These are phyloP conservation scores for Platanus orientalis DNA, from an alignment of 164 flowering plant genomes.

Conservation along the genomic window DNA sequence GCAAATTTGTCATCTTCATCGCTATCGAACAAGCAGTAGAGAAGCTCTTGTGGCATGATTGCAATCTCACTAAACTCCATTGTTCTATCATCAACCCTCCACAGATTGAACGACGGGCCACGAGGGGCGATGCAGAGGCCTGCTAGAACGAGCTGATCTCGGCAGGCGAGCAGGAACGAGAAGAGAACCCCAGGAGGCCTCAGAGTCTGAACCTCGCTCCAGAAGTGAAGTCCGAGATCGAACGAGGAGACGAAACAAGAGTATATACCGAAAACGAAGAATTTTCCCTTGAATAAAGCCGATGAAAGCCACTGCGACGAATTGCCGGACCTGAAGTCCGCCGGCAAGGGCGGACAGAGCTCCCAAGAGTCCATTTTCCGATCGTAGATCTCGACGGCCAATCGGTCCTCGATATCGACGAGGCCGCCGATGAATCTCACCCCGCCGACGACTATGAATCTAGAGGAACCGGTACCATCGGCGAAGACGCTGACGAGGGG, in stretches of 20 bases:
- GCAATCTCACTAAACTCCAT: constrained; percentile 56
- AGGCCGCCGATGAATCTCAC: constrained; percentile 48
- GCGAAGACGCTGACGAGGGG: constrained; percentile 55
- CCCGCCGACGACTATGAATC: constrained; percentile 69
- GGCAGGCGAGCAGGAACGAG: constrained; percentile 50
- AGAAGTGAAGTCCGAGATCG: constrained; percentile 31
- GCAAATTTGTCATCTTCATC: constrained; percentile 59
- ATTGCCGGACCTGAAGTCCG: constrained; percentile 43
- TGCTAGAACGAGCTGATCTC: constrained; percentile 43
- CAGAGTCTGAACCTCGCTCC: constrained; percentile 54
- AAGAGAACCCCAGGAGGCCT: constrained; percentile 52
- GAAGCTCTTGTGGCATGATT: constrained; percentile 54
- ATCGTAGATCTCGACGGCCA: constrained; percentile 60
- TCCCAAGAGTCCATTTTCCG: constrained; percentile 45
- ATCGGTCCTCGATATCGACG: constrained; percentile 55
- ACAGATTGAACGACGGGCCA: constrained; percentile 45
- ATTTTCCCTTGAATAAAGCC: constrained; percentile 37
- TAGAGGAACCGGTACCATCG: constrained; percentile 9
- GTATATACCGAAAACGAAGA: constrained; percentile 49
- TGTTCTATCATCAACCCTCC: constrained; percentile 48
- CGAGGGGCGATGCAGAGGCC: constrained; percentile 39
- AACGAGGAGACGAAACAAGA: constrained; percentile 48
- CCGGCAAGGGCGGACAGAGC: constrained; percentile 51
- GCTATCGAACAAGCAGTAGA: constrained; percentile 42
- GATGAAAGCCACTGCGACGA: constrained; percentile 50